These are phyloP conservation scores for Amphibolis antarctica DNA, from an alignment of 106 monocot species.

Conservation along the genomic window DNA sequence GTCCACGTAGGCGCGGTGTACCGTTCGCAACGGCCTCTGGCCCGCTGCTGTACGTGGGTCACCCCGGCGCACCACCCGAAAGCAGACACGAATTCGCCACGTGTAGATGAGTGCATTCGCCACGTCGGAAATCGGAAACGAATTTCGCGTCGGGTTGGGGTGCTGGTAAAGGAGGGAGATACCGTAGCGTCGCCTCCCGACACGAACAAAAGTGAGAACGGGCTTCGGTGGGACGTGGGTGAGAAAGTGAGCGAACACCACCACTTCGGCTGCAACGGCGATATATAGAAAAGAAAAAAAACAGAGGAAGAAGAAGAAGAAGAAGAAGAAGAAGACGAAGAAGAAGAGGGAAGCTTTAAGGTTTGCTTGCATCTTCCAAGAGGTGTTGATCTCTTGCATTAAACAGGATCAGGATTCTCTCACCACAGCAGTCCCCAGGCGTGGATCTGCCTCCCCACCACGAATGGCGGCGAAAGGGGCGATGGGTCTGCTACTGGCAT, in stretches of 20 bases:
- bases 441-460: neutral
- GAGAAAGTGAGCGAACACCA: neutral
- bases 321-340: neutral
- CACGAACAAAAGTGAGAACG: neutral
- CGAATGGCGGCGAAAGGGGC: neutral
- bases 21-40: neutral
- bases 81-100: neutral
- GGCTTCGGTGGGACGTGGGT: neutral
- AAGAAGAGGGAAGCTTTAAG: too few relatives aligned
- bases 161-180: neutral
- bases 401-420: neutral
- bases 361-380: neutral
- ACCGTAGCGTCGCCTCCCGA: neutral
- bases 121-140: neutral
- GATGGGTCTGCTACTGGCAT: neutral
- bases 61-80: neutral
- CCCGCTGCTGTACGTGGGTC: too few relatives aligned
- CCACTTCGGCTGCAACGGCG: neutral
- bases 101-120: neutral
- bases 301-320: neutral
- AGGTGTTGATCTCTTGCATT: neutral
- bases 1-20: neutral
- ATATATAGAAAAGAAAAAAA: neutral
- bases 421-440: neutral
- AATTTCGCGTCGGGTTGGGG: neutral